A percentile compares a stretch with the other conserved stretches of the same genome.
These are phyloP conservation scores for Starmera caribaea DNA, from an alignment of 805 yeast species.

Conservation along the genomic window DNA sequence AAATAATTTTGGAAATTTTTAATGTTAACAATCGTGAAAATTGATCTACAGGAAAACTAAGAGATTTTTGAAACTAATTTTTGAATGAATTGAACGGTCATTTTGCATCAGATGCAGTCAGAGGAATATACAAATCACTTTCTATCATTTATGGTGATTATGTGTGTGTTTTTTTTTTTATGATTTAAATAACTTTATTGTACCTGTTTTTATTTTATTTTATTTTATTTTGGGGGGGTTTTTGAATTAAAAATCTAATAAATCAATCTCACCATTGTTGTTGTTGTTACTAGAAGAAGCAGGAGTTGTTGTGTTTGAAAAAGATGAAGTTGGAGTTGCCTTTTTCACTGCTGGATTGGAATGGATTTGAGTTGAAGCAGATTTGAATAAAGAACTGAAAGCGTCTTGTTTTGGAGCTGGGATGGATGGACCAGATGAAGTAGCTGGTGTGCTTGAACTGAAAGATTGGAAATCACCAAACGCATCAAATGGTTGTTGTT, in stretches of 20 bases:
- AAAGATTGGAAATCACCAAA: conserved; percentile 19
- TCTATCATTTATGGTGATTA: no score
- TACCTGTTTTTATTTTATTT: no score
- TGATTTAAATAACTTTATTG: background rate
- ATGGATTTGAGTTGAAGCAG: conserved; percentile 43
- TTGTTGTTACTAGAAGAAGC: background rate
- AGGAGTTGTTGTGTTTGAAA: background rate
- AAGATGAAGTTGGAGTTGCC: background rate
- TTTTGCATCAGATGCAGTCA: no score
- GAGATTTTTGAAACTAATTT: no score
- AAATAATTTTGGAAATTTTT: no score
- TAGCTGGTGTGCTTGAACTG: conserved; percentile 8
- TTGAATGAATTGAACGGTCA: no score
- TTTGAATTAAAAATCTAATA: background rate
- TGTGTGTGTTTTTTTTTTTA: background rate
- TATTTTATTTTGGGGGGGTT: no score
- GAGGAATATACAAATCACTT: no score
- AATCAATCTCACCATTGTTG: background rate
- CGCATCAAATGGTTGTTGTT: conserved; percentile 7
- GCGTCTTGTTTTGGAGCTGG: conserved; percentile 48
- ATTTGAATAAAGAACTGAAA: conserved; percentile 57
- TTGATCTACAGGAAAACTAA: no score
- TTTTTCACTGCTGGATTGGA: background rate
- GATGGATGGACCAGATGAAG: conserved; percentile 26
- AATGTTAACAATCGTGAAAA: no score